Percentiles rank a stretch among this genome's conserved stretches.
Evolutionary conservation across 768 basidiomycete genomes (phyloP).

Genomic region (Naematelia aurantialba): DNA sequence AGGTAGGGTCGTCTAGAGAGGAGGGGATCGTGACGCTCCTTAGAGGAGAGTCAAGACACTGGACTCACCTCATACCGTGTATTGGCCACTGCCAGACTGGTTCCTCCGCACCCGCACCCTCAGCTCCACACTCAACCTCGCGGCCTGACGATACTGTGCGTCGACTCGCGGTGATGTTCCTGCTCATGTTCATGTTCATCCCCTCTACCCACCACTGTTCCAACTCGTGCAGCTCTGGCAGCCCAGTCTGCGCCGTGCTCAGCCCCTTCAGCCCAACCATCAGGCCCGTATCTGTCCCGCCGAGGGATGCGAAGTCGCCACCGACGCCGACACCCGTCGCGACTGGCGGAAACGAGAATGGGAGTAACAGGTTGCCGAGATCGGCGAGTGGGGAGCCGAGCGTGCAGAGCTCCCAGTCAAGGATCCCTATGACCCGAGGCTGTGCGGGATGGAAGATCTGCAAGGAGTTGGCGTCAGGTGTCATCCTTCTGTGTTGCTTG

Average conservation of each 20-base stretch:
- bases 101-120: neutral
- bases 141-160: too few relatives aligned
- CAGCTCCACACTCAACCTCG: too few relatives aligned
- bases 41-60: too few relatives aligned
- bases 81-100: constrained; percentile 61
- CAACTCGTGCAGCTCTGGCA: constrained; percentile 67
- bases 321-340: constrained; percentile 10
- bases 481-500: too few relatives aligned
- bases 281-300: constrained; percentile 31
- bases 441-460: constrained; percentile 79
- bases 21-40: constrained; percentile 37
- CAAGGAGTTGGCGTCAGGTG: too few relatives aligned
- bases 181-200: too few relatives aligned
- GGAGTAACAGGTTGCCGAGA: constrained; percentile 81
- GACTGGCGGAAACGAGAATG: constrained; percentile 58
- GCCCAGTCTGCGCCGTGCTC: constrained; percentile 57
- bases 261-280: constrained; percentile 66
- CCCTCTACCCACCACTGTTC: constrained; percentile 68
- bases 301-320: too few relatives aligned
- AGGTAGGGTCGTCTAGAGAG: too few relatives aligned
- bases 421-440: constrained; percentile 85
- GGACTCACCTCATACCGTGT: constrained; percentile 69
- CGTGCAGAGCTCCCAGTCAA: constrained; percentile 98
- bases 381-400: constrained; percentile 91
- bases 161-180: too few relatives aligned